Conservation (phyloP, 352 stramenopile genomes). For the Phytophthora citrophthora region DNA sequence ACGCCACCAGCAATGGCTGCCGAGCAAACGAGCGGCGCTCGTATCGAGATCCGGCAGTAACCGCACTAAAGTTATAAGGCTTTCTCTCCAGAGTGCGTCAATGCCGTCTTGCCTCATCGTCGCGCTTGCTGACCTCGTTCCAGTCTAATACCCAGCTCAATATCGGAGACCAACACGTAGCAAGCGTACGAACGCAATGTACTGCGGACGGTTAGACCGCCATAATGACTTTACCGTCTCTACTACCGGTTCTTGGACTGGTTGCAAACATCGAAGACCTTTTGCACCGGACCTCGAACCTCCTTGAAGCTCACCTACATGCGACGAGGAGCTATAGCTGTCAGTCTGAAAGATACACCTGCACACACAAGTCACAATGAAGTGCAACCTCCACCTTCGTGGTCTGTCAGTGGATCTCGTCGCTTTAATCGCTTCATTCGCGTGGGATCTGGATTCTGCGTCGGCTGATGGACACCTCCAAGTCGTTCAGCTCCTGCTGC, state of each 20-base stretch:
- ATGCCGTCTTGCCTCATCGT: background rate
- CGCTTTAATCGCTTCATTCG: slow-evolving; percentile 37
- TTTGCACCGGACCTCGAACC: slow-evolving; percentile 6
- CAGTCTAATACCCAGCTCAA: background rate
- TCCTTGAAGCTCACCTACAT: slow-evolving; percentile 28
- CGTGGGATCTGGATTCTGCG: slow-evolving; percentile 37
- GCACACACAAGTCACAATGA: slow-evolving; percentile 11
- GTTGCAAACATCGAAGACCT: slow-evolving; percentile 16
- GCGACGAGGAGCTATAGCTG: slow-evolving; percentile 18
- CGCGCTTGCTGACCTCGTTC: slow-evolving; percentile 1
- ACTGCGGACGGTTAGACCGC: no score
- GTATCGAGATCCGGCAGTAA: no score
- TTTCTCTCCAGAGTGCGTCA: slow-evolving; percentile 1
- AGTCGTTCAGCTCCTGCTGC: slow-evolving; percentile 33
- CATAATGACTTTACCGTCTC: no score
- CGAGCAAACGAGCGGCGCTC: background rate
- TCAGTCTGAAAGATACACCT: slow-evolving; percentile 23
- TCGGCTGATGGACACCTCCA: slow-evolving; percentile 28
- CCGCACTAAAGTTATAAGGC: background rate
- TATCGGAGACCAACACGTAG: background rate
- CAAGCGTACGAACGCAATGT: no score
- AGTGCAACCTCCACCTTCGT: slow-evolving; percentile 3
- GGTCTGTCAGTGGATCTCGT: slow-evolving; percentile 32
- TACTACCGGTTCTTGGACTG: background rate
- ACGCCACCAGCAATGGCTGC: background rate